Conservation (phyloP, 106 monocot species). For the Allium sativum region DNA sequence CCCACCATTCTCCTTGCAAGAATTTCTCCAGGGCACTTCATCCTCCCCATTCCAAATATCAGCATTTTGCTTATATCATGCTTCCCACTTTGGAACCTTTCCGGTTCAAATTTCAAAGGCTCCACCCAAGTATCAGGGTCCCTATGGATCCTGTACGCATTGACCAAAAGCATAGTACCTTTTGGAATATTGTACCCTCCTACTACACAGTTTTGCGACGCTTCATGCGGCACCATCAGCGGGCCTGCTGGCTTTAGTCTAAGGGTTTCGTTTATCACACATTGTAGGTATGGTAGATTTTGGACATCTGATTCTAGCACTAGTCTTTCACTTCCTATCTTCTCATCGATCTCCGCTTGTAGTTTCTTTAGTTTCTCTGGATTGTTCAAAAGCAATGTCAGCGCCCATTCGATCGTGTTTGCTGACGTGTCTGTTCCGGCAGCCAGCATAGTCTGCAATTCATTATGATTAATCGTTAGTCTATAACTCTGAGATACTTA, state of each 20-base stretch:
- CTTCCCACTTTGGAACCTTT: no score
- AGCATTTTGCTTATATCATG: no score
- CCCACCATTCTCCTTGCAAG: no score
- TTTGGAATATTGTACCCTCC: conserved; percentile 5
- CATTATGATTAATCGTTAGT: no score
- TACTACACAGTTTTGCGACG: background rate
- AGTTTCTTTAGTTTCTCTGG: conserved; percentile 14
- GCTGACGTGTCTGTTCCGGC: conserved; percentile 21
- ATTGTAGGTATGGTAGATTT: background rate
- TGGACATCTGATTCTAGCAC: background rate
- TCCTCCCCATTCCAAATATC: no score
- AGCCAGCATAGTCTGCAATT: conserved; percentile 1
- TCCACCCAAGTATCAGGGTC: no score
- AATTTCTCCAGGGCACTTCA: no score
- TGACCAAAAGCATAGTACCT: background rate
- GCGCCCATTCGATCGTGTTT: conserved; percentile 20
- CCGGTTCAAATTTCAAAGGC: background rate
- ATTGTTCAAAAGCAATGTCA: conserved; percentile 27
- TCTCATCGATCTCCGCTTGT: conserved; percentile 15
- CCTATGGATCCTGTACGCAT: no score
- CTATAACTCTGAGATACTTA: no score
- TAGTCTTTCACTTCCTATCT: conserved; percentile 4
- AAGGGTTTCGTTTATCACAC: conserved; percentile 8
- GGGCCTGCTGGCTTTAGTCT: conserved; percentile 4
- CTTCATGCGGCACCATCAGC: conserved; percentile 5